A percentile compares a stretch with the other conserved stretches of the same genome.
Evolutionary conservation across 495 filamentous ascomycete genomes (phyloP).

Genomic region (Lasiosphaeriaceae sp.): DNA sequence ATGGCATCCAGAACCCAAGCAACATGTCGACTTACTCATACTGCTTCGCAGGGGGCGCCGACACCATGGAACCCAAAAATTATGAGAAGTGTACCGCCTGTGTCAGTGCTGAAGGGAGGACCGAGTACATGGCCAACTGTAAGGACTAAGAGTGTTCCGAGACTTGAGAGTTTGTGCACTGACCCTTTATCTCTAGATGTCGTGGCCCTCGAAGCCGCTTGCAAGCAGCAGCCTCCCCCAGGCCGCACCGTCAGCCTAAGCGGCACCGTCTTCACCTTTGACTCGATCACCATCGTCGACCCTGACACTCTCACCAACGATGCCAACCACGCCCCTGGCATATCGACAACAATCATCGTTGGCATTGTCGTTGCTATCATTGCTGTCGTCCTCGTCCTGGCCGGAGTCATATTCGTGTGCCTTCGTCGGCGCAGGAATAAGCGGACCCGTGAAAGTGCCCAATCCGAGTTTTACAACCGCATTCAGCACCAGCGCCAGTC

Average conservation of each 20-base stretch:
- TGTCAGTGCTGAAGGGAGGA: conserved; percentile 32
- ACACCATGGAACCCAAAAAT: conserved; percentile 18
- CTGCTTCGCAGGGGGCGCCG: conserved; percentile 31
- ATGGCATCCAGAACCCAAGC: conserved; percentile 29
- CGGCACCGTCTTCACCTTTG: conserved; percentile 44
- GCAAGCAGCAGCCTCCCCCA: conserved; percentile 40
- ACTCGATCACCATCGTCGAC: conserved; percentile 39
- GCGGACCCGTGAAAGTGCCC: conserved; percentile 25
- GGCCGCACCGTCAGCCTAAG: conserved; percentile 41
- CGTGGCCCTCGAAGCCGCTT: conserved; percentile 45
- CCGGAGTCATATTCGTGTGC: conserved; percentile 33
- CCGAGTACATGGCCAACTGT: conserved; percentile 38
- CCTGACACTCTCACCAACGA: conserved; percentile 14
- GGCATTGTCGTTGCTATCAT: conserved; percentile 39
- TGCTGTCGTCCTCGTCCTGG: conserved; percentile 25
- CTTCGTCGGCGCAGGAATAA: conserved; percentile 37
- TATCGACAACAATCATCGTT: conserved; percentile 32
- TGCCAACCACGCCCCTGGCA: background rate
- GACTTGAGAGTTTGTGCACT: background rate
- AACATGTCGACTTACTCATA: conserved; percentile 35
- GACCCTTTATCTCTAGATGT: conserved; percentile 30
- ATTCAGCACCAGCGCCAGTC: conserved; percentile 32
- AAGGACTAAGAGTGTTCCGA: conserved; percentile 17
- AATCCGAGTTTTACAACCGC: conserved; percentile 15
- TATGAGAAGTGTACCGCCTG: conserved; percentile 36